Percentiles rank a stretch among this genome's conserved stretches.
These are phyloP conservation scores for Furculomyces boomerangus DNA, from an alignment of 371 early-diverging fungal genomes.

Conservation along the genomic window DNA sequence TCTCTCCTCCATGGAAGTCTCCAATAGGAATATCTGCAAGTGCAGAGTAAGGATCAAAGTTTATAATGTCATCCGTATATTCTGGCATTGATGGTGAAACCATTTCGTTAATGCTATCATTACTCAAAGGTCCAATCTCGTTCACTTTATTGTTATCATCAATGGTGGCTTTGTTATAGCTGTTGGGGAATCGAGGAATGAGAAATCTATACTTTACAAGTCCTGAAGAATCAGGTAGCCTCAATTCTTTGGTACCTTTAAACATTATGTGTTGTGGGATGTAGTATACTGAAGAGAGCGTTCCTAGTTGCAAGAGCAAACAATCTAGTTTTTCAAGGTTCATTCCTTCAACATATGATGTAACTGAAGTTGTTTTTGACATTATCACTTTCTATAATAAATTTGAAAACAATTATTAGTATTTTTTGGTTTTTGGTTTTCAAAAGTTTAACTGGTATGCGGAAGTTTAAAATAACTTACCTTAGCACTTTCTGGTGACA, in stretches of 20 bases:
- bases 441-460: too few relatives aligned
- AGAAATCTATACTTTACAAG: constrained; percentile 2
- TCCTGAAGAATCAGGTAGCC: constrained; percentile 17
- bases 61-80: neutral
- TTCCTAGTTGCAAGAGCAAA: constrained; percentile 66
- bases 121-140: neutral
- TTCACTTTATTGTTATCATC: constrained; percentile 13
- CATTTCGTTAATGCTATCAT: neutral
- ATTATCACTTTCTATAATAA: too few relatives aligned
- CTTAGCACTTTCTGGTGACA: constrained; percentile 42
- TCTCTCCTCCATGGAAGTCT: too few relatives aligned
- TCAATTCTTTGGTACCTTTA: constrained; percentile 30
- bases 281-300: constrained; percentile 83
- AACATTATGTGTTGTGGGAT: constrained; percentile 71
- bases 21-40: constrained; percentile 1
- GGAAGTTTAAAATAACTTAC: neutral
- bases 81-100: neutral
- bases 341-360: constrained; percentile 18
- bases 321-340: constrained; percentile 68
- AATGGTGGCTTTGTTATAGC: constrained; percentile 1
- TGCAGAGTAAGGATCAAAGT: constrained; percentile 1
- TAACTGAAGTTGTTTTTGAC: too few relatives aligned
- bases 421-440: too few relatives aligned
- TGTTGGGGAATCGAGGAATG: neutral
- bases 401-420: too few relatives aligned